These are phyloP conservation scores for Pythium utonaiense DNA, from an alignment of 352 stramenopile species.

Conservation along the genomic window DNA sequence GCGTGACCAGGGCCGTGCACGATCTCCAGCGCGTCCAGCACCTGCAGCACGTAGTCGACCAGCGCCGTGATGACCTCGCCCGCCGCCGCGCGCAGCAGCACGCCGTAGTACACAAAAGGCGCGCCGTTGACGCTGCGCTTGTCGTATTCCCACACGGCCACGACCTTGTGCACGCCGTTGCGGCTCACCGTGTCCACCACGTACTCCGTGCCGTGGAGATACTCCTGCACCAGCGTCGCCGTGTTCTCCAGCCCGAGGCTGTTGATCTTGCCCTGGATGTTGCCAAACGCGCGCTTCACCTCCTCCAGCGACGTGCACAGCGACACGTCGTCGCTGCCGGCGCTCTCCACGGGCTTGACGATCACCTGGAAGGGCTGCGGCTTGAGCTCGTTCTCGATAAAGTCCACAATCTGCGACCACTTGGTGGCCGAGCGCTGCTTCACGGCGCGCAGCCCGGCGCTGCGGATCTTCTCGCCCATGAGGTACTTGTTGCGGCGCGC, in stretches of 20 bases:
- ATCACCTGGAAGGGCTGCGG: slow-evolving; percentile 79
- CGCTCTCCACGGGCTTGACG: slow-evolving; percentile 89
- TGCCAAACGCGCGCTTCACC: slow-evolving; percentile 73
- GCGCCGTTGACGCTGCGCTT: slow-evolving; percentile 93
- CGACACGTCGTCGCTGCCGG: slow-evolving; percentile 71
- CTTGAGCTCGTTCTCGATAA: slow-evolving; percentile 62
- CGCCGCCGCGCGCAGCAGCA: slow-evolving; percentile 61
- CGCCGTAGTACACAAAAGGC: slow-evolving; percentile 93
- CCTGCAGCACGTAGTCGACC: slow-evolving; percentile 82
- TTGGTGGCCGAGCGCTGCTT: slow-evolving; percentile 85
- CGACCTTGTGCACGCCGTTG: slow-evolving; percentile 93
- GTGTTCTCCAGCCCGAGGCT: slow-evolving; percentile 81
- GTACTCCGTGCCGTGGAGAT: slow-evolving; percentile 94
- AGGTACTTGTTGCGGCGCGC: slow-evolving; percentile 80
- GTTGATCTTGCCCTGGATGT: slow-evolving; percentile 86
- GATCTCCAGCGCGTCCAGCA: slow-evolving; percentile 71
- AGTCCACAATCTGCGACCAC: slow-evolving; percentile 67
- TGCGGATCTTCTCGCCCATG: slow-evolving; percentile 86
- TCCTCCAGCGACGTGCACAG: slow-evolving; percentile 78
- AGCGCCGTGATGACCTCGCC: slow-evolving; percentile 66
- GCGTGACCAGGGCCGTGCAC: slow-evolving; percentile 71
- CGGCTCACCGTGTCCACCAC: slow-evolving; percentile 95
- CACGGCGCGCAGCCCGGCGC: slow-evolving; percentile 77
- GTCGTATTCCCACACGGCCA: slow-evolving; percentile 97
- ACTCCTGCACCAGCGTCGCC: slow-evolving; percentile 90